Base-by-base conservation (phyloP, 164 flowering plant species). In the Magnolia changhungtana region DNA sequence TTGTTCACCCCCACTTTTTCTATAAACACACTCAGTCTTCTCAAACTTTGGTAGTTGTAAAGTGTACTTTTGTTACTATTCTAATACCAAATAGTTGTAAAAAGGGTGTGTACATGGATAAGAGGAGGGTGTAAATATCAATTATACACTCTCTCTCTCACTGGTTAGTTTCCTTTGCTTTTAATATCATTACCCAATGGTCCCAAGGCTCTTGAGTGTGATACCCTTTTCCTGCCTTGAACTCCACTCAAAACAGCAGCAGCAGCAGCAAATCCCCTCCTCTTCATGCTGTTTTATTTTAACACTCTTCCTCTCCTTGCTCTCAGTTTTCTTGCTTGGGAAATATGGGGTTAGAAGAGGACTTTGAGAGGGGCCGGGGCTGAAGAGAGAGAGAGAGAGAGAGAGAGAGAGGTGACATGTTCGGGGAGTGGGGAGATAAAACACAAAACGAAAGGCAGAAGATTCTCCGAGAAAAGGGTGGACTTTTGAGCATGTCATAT, bases 401-500 rank as follows among this genome's bases (percentile, higher is more conserved):
- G 45, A 14, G 50, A 52, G 64, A 49, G 55, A 45, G 24, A 59
- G 66, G 49, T 23, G 50, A 52, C 50, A 72, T 52, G 74, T 45
- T 61, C 52, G 63, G 65, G 72, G 72, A 67, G 52, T 75, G 67
- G 67, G 66, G 27, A 69, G 78, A 69, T 66, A 11, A 75, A 70
- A 59, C 3, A 18, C n/a, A 8, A 5, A 37, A 20, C 59, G 50
- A 61, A 49, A 65, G 64, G 63, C 73, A 45, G 78, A 65, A 82
- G 81, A 82, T 82, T 79, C 80, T 81, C 50, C 50, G 74, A 51
- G 80, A 59, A 75, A 74, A 78, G 80, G 81, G 80, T 76, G 80
- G 83, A 80, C 84, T 82, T 75, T 69, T 75, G 81, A 77, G 73
- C 74, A 67, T 70, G 84, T 85, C 84, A 83, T 81, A 81, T 85